Conservation (phyloP, 805 yeast genomes). For the Myxozyma melibiosi region DNA sequence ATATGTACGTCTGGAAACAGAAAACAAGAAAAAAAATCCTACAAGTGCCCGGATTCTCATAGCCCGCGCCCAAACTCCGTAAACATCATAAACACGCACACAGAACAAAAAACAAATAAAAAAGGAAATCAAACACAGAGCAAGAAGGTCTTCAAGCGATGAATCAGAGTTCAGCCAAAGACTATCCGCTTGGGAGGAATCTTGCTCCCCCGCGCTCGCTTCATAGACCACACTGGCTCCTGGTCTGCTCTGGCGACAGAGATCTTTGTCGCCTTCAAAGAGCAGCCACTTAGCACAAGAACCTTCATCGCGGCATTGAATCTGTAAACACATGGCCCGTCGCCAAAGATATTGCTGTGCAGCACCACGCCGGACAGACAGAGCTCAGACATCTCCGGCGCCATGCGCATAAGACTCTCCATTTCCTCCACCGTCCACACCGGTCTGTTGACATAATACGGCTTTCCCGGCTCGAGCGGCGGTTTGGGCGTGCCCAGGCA, state of each 20-base stretch:
- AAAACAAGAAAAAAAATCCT: no score
- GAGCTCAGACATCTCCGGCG: background rate
- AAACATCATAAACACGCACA: no score
- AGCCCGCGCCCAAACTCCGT: no score
- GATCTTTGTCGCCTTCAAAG: background rate
- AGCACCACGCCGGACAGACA: background rate
- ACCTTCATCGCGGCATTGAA: background rate
- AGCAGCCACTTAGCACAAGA: background rate
- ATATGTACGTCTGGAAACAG: no score
- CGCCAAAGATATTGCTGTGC: constrained; percentile 4
- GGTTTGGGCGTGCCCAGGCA: background rate
- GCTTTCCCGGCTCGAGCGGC: background rate
- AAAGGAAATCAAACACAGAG: no score
- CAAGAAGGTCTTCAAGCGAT: no score
- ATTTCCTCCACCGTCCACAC: background rate
- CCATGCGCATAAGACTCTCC: background rate
- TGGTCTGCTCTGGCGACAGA: background rate
- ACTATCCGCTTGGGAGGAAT: background rate
- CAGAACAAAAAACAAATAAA: no score
- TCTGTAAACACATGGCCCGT: background rate
- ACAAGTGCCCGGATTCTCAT: no score
- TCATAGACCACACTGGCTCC: background rate
- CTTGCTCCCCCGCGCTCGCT: constrained; percentile 1
- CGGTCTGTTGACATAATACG: background rate
- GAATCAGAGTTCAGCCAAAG: background rate